Base-by-base conservation (phyloP, 2,329 filamentous ascomycete genomes). In the Pseudocercospora crystallina region DNA sequence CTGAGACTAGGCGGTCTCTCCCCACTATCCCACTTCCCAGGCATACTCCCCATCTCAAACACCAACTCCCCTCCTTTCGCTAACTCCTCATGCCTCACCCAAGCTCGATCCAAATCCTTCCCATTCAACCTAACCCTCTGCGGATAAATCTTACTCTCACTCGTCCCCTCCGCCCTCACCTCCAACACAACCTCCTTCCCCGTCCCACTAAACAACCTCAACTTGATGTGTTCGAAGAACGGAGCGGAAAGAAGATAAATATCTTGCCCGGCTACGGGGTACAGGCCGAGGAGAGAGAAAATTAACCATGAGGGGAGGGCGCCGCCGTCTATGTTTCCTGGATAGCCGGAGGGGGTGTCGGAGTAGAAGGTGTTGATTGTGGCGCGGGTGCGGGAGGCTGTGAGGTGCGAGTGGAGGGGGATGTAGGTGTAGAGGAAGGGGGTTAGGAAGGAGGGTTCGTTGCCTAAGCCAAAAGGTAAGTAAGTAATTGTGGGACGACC, bases 261-360 rank as follows among this genome's bases (percentile, higher is more conserved):
- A 0, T 74, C 71, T 15, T 77, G 75, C 0, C 74, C 76, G 17
- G 75, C 73, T 2, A 78, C 65, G 0, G 75, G 75, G 55, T 76
- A 78, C 38, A 78, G 55, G 0, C 77, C 76, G 0, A 79, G 56
- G 63, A 80, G 73, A 49, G 77, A 71, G 72, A 74, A 80, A 0
- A 79, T 57, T 2, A 79, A 63, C 77, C 76, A 80, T 38, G 72
- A 75, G 37, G 77, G 75, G 56, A 79, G 62, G 1, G 76, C 76
- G 0, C 76, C 74, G 1, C 71, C 72, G 56, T 76, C 74, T 8
- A 68, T 73, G 45, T 77, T 77, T 0, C 74, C 75, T 0, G 74
- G 74, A 1, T 76, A 71, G 0, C 75, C 74, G 30, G 69, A 67
- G 0, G 62, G 64, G 0, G 57, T 60, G 42, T 71, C 70, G 51